Evolutionary conservation across 257 asterid species (phyloP).

Genomic region (Forsythia suspensa): DNA sequence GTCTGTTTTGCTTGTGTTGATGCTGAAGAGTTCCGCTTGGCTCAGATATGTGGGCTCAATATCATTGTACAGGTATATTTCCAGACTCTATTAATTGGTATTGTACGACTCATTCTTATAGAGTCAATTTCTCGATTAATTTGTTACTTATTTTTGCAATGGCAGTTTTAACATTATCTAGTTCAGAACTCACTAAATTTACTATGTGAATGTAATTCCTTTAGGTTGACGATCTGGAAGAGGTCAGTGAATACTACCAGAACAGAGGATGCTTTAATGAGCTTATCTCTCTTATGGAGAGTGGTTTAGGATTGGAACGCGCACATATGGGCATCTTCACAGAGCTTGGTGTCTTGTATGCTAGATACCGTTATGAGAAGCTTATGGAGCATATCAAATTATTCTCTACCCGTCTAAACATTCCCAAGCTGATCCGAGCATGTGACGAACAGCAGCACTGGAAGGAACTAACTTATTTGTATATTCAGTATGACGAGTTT

Average conservation of each 20-base stretch:
- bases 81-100: slow-evolving; percentile 9
- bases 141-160: neutral
- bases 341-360: slow-evolving; percentile 60
- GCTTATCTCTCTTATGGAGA: slow-evolving; percentile 59
- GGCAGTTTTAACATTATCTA: neutral
- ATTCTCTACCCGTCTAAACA: slow-evolving; percentile 55
- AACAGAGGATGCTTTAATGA: slow-evolving; percentile 39
- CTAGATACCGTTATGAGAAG: slow-evolving; percentile 65
- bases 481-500: slow-evolving; percentile 59
- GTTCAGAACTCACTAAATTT: neutral
- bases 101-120: neutral
- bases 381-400: slow-evolving; percentile 66
- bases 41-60: slow-evolving; percentile 41
- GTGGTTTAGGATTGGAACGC: slow-evolving; percentile 67
- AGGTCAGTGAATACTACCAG: slow-evolving; percentile 37
- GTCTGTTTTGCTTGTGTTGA: slow-evolving; percentile 97
- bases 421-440: slow-evolving; percentile 62
- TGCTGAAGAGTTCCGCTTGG: slow-evolving; percentile 47
- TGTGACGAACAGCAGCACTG: slow-evolving; percentile 68
- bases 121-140: neutral
- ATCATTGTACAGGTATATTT: slow-evolving; percentile 33
- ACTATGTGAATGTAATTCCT: slow-evolving; percentile 3
- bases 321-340: slow-evolving; percentile 71
- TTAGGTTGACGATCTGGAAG: slow-evolving; percentile 42
- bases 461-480: slow-evolving; percentile 56